Evolutionary conservation across 306 rosid genomes (phyloP), one percentile per base, ranked within the genome.

Genomic region (Senna tora): DNA sequence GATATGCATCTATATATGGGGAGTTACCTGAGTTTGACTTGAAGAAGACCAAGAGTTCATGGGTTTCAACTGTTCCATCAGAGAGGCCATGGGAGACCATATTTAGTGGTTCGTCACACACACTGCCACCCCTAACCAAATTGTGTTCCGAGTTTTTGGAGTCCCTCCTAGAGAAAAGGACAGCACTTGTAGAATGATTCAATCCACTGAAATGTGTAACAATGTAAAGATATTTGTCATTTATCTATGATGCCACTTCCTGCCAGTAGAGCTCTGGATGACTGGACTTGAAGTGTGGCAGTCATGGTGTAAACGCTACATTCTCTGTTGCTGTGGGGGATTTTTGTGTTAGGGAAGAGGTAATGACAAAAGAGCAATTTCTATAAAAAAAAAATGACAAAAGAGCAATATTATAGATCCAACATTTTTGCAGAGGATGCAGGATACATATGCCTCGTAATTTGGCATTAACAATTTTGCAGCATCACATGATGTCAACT

Each of bases 81-180:
- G 86, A 81, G 73, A 81, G 96, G 79, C 90, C 96, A 19, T 91
- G 99, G 99, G 97, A 85, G 79, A 88, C 95, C 79, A 81, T 89
- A 67, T 91, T 91, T 71, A 80, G 83, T 69, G 96, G 96, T 9
- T 78, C 96, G 43, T 86, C 97, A 2, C 95, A 87, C 75, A 79
- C 67, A 71, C 81, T 94, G 76, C 99, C 92, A n/a, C 90, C 96
- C 58, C 89, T 94, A 47, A 87, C 87, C 67, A 94, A 86, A 75
- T 81, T 94, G 65, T 94, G 97, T 79, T 82, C 91, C 4, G 87
- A 81, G 42, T 89, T 87, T 76, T 79, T 89, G 75, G 95, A 89
- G 87, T 87, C 95, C 8, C 81, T 94, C 28, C 67, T 86, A 68
- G 96, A 91, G 75, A 89, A 76, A 82, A 86, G 87, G 80, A 79